Conservation (phyloP, 2,329 filamentous ascomycete species). For the Xylaria sp. region DNA sequence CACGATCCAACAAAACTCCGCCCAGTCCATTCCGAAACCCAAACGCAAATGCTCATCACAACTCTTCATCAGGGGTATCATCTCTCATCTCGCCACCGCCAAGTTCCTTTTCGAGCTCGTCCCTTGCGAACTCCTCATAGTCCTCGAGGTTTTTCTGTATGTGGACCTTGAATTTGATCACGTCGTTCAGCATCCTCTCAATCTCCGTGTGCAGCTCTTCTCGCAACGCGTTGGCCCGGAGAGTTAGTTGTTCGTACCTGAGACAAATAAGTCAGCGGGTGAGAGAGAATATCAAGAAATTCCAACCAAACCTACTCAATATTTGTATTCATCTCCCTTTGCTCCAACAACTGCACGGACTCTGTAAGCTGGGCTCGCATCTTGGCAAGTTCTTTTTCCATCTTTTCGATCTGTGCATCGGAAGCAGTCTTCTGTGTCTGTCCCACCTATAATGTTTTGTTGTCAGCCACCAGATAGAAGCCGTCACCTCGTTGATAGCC, state of each 20-base stretch:
- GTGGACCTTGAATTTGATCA: constrained; percentile 98
- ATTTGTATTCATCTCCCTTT: constrained; percentile 94
- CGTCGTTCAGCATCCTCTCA: constrained; percentile 94
- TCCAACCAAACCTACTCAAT: constrained; percentile 75
- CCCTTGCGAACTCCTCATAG: constrained; percentile 91
- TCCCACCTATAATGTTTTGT: constrained; percentile 58
- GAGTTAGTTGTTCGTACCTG: constrained; percentile 91
- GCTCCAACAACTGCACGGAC: constrained; percentile 90
- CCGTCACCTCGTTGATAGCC: background rate
- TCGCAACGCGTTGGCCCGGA: constrained; percentile 83
- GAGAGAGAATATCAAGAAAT: background rate
- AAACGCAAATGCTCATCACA: constrained; percentile 45
- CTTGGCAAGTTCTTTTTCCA: constrained; percentile 97
- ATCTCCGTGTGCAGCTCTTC: constrained; percentile 98
- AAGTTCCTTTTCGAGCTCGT: constrained; percentile 89
- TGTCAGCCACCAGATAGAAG: constrained; percentile 29
- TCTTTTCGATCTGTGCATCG: constrained; percentile 96
- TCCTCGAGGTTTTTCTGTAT: constrained; percentile 92
- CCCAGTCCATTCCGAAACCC: constrained; percentile 13
- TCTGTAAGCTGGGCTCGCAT: constrained; percentile 87
- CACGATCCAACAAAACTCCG: constrained; percentile 30
- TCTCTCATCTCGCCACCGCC: constrained; percentile 71
- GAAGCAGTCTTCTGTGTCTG: constrained; percentile 87
- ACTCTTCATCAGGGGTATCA: constrained; percentile 63
- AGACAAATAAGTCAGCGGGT: constrained; percentile 7